Evolutionary conservation across 1,284 basidiomycete species (phyloP).

Genomic region (Moesziomyces antarcticus): DNA sequence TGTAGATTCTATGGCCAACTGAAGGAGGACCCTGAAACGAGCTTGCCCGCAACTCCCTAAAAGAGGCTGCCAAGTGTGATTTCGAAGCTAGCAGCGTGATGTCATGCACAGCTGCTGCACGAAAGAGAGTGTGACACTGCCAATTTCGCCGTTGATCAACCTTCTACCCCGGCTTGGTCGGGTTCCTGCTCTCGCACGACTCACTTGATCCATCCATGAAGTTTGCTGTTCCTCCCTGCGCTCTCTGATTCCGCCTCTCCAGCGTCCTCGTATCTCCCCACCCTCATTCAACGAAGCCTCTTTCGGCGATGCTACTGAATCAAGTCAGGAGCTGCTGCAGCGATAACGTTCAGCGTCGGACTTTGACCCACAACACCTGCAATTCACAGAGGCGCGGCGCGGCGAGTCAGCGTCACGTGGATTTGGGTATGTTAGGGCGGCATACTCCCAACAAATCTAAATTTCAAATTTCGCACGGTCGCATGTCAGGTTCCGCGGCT

Average conservation of each 20-base stretch:
- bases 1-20: conserved; percentile 34
- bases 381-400: conserved; percentile 1
- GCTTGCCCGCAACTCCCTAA: not conserved
- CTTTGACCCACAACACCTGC: conserved; percentile 4
- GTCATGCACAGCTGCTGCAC: conserved; percentile 29
- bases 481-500: conserved; percentile 15
- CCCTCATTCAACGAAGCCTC: too few species aligned
- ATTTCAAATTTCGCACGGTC: too few species aligned
- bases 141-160: conserved; percentile 27
- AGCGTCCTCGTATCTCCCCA: too few species aligned
- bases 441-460: too few species aligned
- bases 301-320: too few species aligned
- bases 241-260: too few species aligned
- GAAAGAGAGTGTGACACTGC: not conserved
- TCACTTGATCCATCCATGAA: not conserved
- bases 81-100: conserved; percentile 12
- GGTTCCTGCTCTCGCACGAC: conserved; percentile 8
- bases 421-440: not conserved
- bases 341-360: too few species aligned
- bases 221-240: too few species aligned
- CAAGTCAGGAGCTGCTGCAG: too few species aligned
- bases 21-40: conserved; percentile 31
- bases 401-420: conserved; percentile 12
- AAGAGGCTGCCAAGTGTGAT: conserved; percentile 21
- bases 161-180: conserved; percentile 10